Evolutionary conservation across 2,329 filamentous ascomycete species (phyloP).

Genomic region (Colletotrichum melonis): DNA sequence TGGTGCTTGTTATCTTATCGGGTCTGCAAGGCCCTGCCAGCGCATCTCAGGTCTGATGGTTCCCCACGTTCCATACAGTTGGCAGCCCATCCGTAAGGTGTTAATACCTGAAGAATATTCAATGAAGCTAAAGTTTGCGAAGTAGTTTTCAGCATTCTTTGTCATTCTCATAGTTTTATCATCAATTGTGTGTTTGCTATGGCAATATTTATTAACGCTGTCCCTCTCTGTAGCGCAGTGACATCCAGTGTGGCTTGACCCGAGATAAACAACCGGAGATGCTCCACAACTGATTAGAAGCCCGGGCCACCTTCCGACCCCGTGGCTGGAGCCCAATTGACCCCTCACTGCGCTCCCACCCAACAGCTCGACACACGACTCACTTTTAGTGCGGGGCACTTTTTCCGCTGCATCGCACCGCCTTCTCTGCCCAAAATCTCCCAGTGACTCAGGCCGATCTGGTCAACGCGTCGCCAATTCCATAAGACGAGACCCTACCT

Average conservation of each 20-base stretch:
- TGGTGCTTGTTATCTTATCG: constrained; percentile 22
- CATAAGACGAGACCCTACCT: constrained; percentile 17
- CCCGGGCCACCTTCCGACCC: constrained; percentile 4
- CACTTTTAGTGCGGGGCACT: constrained; percentile 36
- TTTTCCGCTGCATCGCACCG: constrained; percentile 34
- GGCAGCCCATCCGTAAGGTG: too few species aligned
- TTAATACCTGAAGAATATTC: too few species aligned
- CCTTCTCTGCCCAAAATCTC: constrained; percentile 32
- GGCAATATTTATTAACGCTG: too few species aligned
- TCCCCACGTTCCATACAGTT: too few species aligned
- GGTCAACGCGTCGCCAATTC: constrained; percentile 25
- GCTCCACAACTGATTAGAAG: neutral
- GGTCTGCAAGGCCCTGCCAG: too few species aligned
- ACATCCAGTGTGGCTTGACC: neutral
- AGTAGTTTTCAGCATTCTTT: too few species aligned
- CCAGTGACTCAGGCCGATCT: constrained; percentile 34
- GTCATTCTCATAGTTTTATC: too few species aligned
- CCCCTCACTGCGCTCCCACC: constrained; percentile 28
- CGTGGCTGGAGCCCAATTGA: constrained; percentile 34
- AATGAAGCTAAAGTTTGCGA: too few species aligned
- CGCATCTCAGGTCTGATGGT: too few species aligned
- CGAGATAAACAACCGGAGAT: neutral
- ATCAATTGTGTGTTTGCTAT: too few species aligned
- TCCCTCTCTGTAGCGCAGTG: neutral
- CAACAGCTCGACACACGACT: constrained; percentile 32